Evolutionary conservation across 2,329 filamentous ascomycete species (phyloP).

Genomic region (Neofusicoccum kwambonambiense): DNA sequence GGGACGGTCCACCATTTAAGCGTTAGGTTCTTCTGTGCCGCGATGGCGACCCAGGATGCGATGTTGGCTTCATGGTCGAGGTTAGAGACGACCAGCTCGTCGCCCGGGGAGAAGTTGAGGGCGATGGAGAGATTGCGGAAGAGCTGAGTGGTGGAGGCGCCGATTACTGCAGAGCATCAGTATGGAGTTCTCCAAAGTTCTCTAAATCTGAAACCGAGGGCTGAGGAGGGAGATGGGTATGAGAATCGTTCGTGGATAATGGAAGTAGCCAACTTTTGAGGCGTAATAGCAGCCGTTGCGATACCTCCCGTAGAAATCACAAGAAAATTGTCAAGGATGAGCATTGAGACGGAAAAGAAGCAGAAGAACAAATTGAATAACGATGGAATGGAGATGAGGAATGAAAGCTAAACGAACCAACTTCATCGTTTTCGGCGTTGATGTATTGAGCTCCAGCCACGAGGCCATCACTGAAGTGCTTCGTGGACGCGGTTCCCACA

Average conservation of each 20-base stretch:
- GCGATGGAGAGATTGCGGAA: constrained; percentile 62
- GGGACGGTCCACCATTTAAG: constrained; percentile 68
- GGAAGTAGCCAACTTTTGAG: too few species aligned
- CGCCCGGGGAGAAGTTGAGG: constrained; percentile 41
- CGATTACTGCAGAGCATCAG: constrained; percentile 55
- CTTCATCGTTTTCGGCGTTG: constrained; percentile 65
- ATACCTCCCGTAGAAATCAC: too few species aligned
- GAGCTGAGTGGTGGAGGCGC: constrained; percentile 72
- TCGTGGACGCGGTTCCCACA: constrained; percentile 59
- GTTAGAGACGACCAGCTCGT: constrained; percentile 68
- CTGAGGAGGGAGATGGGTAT: too few species aligned
- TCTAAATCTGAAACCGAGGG: too few species aligned
- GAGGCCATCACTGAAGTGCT: constrained; percentile 60
- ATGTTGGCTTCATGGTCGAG: constrained; percentile 79
- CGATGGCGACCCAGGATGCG: constrained; percentile 69
- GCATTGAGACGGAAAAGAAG: too few species aligned
- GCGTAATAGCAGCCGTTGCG: too few species aligned
- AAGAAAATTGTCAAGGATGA: too few species aligned
- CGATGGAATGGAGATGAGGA: background rate
- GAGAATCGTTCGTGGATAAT: too few species aligned
- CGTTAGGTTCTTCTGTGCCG: constrained; percentile 57
- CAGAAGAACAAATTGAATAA: too few species aligned
- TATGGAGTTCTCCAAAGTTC: too few species aligned
- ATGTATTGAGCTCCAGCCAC: constrained; percentile 68
- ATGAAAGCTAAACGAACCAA: constrained; percentile 47